A percentile compares a stretch with the other conserved stretches of the same genome.
Evolutionary conservation across 2,329 filamentous ascomycete genomes (phyloP).

Genomic region (Neofusicoccum laricinum): DNA sequence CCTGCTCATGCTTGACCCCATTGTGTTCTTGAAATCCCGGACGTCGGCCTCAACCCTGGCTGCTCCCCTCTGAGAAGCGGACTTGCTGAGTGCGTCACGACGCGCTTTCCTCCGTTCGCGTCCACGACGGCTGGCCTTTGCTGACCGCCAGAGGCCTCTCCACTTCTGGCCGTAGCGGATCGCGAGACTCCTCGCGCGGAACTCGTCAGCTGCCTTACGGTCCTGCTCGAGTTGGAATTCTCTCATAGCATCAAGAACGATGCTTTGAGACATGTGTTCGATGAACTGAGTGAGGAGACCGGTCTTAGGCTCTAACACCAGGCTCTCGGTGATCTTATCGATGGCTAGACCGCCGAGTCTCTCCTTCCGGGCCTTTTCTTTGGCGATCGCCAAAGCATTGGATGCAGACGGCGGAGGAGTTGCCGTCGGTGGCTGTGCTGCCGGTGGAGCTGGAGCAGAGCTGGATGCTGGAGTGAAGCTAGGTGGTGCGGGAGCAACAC

Average conservation of each 20-base stretch:
- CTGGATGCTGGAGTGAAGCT: background rate
- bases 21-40: conserved; percentile 2
- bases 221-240: conserved; percentile 15
- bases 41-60: conserved; percentile 1
- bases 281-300: conserved; percentile 47
- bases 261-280: conserved; percentile 35
- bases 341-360: background rate
- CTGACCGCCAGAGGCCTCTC: background rate
- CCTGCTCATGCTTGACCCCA: conserved; percentile 3
- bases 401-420: background rate
- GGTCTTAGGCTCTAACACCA: conserved; percentile 35
- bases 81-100: background rate
- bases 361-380: background rate
- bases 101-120: conserved; percentile 15
- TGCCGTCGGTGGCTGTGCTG: background rate
- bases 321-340: conserved; percentile 30
- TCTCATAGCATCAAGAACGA: conserved; percentile 24
- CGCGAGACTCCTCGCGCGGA: conserved; percentile 9
- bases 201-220: conserved; percentile 6
- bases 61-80: background rate
- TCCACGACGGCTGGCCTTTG: conserved; percentile 11
- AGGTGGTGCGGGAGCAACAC: background rate
- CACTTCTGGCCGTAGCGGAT: conserved; percentile 8
- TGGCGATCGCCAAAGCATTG: background rate
- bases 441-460: background rate